A percentile compares a stretch with the other conserved stretches of the same genome.
Evolutionary conservation across 2,329 filamentous ascomycete genomes (phyloP).

Genomic region (Metarhizium rileyi): DNA sequence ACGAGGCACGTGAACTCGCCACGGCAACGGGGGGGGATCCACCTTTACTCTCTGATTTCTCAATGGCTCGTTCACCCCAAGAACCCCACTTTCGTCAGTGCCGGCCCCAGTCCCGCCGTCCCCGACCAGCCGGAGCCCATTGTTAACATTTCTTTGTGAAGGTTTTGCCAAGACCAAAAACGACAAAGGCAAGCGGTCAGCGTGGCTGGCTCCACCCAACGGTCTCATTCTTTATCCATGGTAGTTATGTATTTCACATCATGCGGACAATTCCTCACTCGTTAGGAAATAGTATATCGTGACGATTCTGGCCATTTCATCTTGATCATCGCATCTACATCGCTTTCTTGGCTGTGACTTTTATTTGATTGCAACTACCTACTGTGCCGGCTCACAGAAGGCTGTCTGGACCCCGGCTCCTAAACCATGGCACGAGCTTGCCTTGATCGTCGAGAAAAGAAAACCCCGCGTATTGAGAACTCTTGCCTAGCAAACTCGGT

Average conservation of each 20-base stretch:
- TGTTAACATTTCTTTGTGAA: too few relatives aligned
- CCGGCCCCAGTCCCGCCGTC: background rate
- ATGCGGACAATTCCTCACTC: too few relatives aligned
- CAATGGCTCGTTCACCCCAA: background rate
- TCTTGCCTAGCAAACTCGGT: background rate
- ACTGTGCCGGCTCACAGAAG: background rate
- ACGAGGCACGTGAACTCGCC: conserved; percentile 23
- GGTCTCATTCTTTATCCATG: too few relatives aligned
- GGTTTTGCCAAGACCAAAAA: too few relatives aligned
- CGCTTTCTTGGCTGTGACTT: background rate
- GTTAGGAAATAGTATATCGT: too few relatives aligned
- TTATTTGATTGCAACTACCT: background rate
- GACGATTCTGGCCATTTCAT: too few relatives aligned
- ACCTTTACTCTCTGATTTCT: background rate
- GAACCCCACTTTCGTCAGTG: background rate
- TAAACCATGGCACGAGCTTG: background rate
- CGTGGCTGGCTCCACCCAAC: too few relatives aligned
- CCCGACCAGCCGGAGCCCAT: too few relatives aligned
- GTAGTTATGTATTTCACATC: too few relatives aligned
- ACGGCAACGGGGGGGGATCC: conserved; percentile 16
- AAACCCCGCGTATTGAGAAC: too few relatives aligned
- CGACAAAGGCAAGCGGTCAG: too few relatives aligned
- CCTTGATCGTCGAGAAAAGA: too few relatives aligned
- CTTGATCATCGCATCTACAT: background rate
- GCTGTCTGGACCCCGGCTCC: background rate